Base-by-base conservation (phyloP, 371 early-diverging fungal genomes). In the Lichtheimia ornata region DNA sequence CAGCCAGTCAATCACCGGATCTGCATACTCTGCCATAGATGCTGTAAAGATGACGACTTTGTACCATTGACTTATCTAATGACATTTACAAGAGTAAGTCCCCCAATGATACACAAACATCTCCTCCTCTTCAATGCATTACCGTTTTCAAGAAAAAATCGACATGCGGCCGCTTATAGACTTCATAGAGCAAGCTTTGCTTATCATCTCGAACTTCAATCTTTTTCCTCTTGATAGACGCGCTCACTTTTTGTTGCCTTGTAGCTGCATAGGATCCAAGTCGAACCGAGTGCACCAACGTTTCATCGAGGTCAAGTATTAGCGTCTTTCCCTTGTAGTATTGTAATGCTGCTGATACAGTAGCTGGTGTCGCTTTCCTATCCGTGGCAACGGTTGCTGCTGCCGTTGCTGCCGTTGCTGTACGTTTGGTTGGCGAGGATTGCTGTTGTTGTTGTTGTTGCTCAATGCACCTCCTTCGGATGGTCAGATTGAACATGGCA, bases 11-110 rank as follows among this genome's bases (percentile, higher is more conserved):
- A 98, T 95, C 35, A 99, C 97, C 14, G 98, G 97, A 68, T 96
- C 94, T 11, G 97, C 99, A 71, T 99, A 99, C 77, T 98, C 96
- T 30, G 95, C 85, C 88, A 98, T 89, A 13, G 94, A 94, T 4
- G 99, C 98, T 0, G 99, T 99, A 78, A 95, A 99, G 18, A 99
- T 91, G n/a, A 97, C 94, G n/a, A 98, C 81, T 59, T 93, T 91
- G 87, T 96, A 99, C 97, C 97, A 97, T 69, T 95, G 91, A 63
- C 88, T 81, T 63, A 96, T 94, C 91, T 91, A 59, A 3, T 20
- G 22, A 47, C 18, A 47, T 47, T 2, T 13, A 24, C 14, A n/a
- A n/a, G 20, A 7, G 2, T n/a, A 12, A 12, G 44, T 2, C n/a
- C 44, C 1, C 12, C 14, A 13, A n/a, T 47, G 20, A 14, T 47